A percentile compares a stretch with the other conserved stretches of the same genome.
Evolutionary conservation across 1,284 basidiomycete species (phyloP).

Genomic region (Ceratobasidium sp.): DNA sequence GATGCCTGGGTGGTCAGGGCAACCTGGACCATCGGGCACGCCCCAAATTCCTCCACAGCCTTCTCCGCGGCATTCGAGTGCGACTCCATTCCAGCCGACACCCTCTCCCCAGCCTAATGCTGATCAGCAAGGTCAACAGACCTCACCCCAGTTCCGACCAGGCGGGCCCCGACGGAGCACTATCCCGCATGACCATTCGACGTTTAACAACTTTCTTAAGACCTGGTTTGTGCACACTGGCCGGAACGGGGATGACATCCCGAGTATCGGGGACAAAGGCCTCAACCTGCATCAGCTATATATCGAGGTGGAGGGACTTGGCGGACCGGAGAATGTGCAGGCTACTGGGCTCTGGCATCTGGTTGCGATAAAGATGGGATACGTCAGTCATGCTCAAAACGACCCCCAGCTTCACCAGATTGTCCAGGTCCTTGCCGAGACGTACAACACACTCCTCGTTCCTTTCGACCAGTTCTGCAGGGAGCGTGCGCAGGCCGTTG

Average conservation of each 20-base stretch:
- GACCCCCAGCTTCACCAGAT: slow-evolving; percentile 28
- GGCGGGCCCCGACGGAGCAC: slow-evolving; percentile 1
- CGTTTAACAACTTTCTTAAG: slow-evolving; percentile 21
- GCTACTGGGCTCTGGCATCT: slow-evolving; percentile 32
- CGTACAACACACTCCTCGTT: slow-evolving; percentile 27
- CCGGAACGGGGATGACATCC: slow-evolving; percentile 10
- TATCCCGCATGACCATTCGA: slow-evolving; percentile 24
- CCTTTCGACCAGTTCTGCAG: slow-evolving; percentile 32
- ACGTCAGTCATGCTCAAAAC: slow-evolving; percentile 32
- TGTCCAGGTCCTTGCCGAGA: slow-evolving; percentile 33
- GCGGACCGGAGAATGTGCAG: slow-evolving; percentile 33
- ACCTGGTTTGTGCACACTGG: slow-evolving; percentile 35
- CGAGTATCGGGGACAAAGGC: slow-evolving; percentile 32
- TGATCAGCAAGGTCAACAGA: slow-evolving; percentile 20
- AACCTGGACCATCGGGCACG: slow-evolving; percentile 15
- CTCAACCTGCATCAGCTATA: slow-evolving; percentile 34
- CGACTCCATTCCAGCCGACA: slow-evolving; percentile 27
- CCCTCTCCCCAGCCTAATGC: slow-evolving; percentile 34
- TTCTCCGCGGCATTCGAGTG: slow-evolving; percentile 9
- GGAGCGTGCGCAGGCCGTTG: slow-evolving; percentile 25
- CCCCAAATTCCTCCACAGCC: slow-evolving; percentile 21
- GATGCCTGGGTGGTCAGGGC: slow-evolving; percentile 32
- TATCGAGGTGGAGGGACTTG: slow-evolving; percentile 34
- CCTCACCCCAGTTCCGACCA: background rate
- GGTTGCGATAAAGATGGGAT: slow-evolving; percentile 40